A percentile compares a stretch with the other conserved stretches of the same genome.
Evolutionary conservation across 2,329 filamentous ascomycete species (phyloP).

Genomic region (Monilinia fructigena): DNA sequence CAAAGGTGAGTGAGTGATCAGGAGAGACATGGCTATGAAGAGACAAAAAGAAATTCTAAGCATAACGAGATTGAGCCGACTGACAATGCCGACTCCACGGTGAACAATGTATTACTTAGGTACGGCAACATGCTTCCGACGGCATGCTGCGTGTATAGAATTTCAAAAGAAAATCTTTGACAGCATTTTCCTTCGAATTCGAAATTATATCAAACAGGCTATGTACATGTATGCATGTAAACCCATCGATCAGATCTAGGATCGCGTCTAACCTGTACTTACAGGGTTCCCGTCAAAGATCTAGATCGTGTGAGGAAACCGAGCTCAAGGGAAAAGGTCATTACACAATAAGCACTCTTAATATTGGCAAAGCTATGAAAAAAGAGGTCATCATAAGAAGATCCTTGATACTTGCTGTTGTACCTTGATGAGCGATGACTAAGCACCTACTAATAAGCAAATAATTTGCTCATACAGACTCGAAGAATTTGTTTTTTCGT

Average conservation of each 20-base stretch:
- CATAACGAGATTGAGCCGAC: not conserved
- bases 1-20: no score
- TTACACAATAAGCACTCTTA: not conserved
- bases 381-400: not conserved
- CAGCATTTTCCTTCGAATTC: not conserved
- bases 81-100: not conserved
- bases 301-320: not conserved
- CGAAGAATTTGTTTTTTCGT: not conserved
- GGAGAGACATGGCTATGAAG: no score
- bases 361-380: not conserved
- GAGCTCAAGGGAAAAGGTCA: not conserved
- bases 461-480: not conserved
- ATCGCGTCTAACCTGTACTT: not conserved
- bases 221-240: slow-evolving; percentile 17
- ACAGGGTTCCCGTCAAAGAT: not conserved
- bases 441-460: slow-evolving; percentile 5
- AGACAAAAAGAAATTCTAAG: not conserved
- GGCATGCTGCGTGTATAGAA: not conserved
- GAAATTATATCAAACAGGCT: slow-evolving; percentile 4
- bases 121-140: not conserved
- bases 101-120: not conserved
- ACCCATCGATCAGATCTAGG: not conserved
- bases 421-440: not conserved
- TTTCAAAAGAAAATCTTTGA: not conserved
- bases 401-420: no score